Base-by-base conservation (phyloP, 1,284 basidiomycete species). In the Waitea zeae region DNA sequence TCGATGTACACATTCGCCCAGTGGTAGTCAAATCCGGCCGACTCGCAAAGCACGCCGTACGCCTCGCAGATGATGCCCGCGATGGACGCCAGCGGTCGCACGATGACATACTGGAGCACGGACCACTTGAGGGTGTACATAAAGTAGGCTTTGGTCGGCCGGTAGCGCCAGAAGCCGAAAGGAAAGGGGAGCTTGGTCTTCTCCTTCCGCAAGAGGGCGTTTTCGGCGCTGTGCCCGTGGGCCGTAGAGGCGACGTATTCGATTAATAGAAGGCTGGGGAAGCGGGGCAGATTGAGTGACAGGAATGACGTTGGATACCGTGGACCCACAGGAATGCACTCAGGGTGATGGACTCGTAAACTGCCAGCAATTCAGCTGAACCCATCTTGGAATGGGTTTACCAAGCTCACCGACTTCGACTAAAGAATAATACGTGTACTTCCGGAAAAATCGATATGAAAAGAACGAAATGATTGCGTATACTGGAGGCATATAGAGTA, bases 381-480 rank as follows among this genome's bases (percentile, higher is more conserved):
- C n/a, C n/a, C n/a, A n/a, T n/a, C n/a, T n/a, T n/a, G n/a, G 31
- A 31, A 22, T 9, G 19, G 12, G 3, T 5, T 30, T 27, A 15
- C 59, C 71, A 44, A 49, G 77, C 78, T n/a, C n/a, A n/a, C n/a
- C 66, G 38, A 72, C 62, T 62, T 83, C 68, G 33, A 74, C 62
- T 27, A 89, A 67, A 19, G 71, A 71, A 49, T 84, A 90, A 51
- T 90, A 86, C 26, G 77, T 82, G 50, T 82, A 87, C 41, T 62
- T 59, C 33, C 79, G 67, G 61, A 86, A 89, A 57, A 60, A 90
- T 3, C 87, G 69, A 47, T 86, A 92, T 15, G 82, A 84, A 47
- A 87, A 71, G 64, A 89, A 90, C 1, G 83, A 86, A 38, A 90
- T 72, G 47, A 90, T 58, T n/a, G 78, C 76, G 52, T 83, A 88